These are phyloP conservation scores for Phytophthora hybrid DNA, from an alignment of 352 stramenopile genomes.

Conservation along the genomic window DNA sequence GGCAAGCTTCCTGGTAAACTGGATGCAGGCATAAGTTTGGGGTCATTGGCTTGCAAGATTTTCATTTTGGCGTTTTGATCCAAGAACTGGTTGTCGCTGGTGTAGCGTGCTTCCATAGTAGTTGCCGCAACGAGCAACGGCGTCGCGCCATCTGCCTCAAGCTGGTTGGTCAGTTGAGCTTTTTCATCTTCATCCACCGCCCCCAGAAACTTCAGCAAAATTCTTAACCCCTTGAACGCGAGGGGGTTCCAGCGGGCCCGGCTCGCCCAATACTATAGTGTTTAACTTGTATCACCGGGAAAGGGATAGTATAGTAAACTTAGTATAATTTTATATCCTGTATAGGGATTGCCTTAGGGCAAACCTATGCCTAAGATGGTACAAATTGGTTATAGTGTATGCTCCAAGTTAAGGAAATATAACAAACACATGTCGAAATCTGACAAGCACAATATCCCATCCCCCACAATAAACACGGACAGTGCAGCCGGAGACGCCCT, in stretches of 20 bases:
- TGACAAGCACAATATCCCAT: no score
- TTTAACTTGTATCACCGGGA: no score
- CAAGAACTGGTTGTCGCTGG: neutral
- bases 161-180: neutral
- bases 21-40: conserved; percentile 2
- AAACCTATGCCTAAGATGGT: no score
- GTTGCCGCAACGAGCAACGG: conserved; percentile 14
- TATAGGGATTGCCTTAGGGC: no score
- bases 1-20: conserved; percentile 2
- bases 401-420: no score
- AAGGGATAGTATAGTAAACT: no score
- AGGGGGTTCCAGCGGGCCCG: no score
- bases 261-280: no score
- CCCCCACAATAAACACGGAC: no score
- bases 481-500: neutral
- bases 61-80: conserved; percentile 25
- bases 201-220: conserved; percentile 16
- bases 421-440: no score
- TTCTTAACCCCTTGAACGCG: neutral
- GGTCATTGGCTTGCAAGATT: conserved; percentile 10
- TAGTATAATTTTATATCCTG: no score
- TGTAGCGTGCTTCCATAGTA: conserved; percentile 6
- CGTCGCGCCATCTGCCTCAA: conserved; percentile 7
- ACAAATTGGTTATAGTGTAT: no score
- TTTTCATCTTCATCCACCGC: neutral